These are phyloP conservation scores for Kluyveromyces starmeri DNA, from an alignment of 805 yeast species.

Conservation along the genomic window DNA sequence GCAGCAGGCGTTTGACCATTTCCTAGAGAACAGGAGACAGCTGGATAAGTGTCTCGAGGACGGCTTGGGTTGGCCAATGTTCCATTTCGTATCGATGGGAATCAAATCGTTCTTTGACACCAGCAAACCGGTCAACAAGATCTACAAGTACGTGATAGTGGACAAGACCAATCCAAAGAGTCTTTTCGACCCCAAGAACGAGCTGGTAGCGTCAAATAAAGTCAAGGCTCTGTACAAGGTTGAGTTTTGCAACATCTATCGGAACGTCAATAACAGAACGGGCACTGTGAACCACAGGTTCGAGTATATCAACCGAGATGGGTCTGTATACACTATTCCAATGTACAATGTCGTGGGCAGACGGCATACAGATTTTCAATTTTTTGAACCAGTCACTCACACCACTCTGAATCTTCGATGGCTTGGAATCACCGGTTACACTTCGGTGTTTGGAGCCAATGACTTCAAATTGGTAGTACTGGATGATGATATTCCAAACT, in stretches of 20 bases:
- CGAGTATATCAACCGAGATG: conserved; percentile 21
- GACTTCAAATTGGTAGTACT: conserved; percentile 28
- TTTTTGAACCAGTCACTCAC: conserved; percentile 12
- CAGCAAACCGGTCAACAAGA: conserved; percentile 23
- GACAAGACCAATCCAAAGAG: conserved; percentile 10
- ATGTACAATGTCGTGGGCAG: conserved; percentile 27
- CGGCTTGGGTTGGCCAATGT: conserved; percentile 30
- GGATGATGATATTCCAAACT: conserved; percentile 28
- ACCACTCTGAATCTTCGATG: conserved; percentile 31
- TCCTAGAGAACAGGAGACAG: conserved; percentile 21
- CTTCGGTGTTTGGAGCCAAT: conserved; percentile 29
- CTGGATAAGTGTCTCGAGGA: conserved; percentile 15
- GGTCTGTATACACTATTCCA: conserved; percentile 16
- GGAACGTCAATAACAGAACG: conserved; percentile 15
- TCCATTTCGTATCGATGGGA: conserved; percentile 27
- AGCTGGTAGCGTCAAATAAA: conserved; percentile 6
- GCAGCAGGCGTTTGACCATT: conserved; percentile 24
- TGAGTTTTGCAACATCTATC: conserved; percentile 29
- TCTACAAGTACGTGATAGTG: conserved; percentile 21
- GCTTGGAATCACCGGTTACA: conserved; percentile 33
- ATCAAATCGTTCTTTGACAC: conserved; percentile 25
- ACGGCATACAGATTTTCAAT: conserved; percentile 25
- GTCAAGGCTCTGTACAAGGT: conserved; percentile 16
- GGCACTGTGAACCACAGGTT: conserved; percentile 25
- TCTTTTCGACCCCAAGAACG: conserved; percentile 8